Base-by-base conservation (phyloP, 768 basidiomycete genomes). In the Flagelloscypha sp. region DNA sequence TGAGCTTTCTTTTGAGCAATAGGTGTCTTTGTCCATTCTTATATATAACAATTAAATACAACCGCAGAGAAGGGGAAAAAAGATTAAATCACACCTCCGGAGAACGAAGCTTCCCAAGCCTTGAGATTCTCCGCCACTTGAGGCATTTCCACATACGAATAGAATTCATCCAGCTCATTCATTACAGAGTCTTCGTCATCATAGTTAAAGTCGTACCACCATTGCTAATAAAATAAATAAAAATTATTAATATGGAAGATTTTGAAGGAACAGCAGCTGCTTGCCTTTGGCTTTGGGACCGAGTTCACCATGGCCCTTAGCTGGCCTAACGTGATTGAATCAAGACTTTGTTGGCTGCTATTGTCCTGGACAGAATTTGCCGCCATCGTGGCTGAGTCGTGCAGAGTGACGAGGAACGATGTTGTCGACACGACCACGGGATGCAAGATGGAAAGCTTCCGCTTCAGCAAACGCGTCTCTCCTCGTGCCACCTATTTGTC, bases 81-180 rank as follows among this genome's bases (percentile, higher is more conserved):
- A 37, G 22, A 30, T 27, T 22, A 36, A 30, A 23, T 57, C 75
- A 48, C 50, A 84, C 89, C 84, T 58, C 76, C 76, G 20, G 69
- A 60, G 53, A 84, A 93, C 27, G 83, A 87, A 24, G 80, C 80
- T 49, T 84, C 75, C 84, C 89, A 95, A 29, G 86, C 83, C 50
- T 79, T 82, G 44, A 87, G 64, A 54, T 89, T 88, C 65, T 88
- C 85, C 2, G 76, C 77, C 15, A 90, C 81, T 54, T 92, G 86
- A 0, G 84, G 76, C 75, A 90, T 87, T 65, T 97, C 94, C 42
- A 89, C 79, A 59, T 95, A 99, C 15, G 89, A 88, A 58, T 94
- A 98, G 62, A 98, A 97, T 59, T 99, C 95, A 40, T 97, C 87
- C 24, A 99, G 80, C 56, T 99, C 95, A 49, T 85, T 84, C 72